These are phyloP conservation scores for Pterula multifida DNA, from an alignment of 1,284 basidiomycete genomes.

Conservation along the genomic window DNA sequence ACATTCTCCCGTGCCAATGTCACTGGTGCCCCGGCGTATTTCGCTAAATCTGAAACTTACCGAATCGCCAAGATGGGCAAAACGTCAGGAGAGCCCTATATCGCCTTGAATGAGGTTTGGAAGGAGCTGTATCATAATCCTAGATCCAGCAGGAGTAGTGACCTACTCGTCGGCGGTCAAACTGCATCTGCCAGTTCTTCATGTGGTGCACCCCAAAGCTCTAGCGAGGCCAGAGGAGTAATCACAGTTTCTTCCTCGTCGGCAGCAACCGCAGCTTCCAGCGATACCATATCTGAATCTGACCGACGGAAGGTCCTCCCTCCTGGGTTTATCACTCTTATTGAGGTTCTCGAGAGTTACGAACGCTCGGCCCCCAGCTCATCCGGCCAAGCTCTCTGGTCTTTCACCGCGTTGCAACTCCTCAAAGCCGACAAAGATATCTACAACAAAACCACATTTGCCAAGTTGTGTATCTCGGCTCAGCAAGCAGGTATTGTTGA, in stretches of 20 bases:
- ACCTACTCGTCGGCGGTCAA: too few relatives aligned
- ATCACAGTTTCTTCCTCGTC: too few relatives aligned
- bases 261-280: too few relatives aligned
- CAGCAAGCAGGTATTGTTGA: not conserved
- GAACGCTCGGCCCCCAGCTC: not conserved
- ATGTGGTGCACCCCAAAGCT: too few relatives aligned
- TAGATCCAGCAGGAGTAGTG: too few relatives aligned
- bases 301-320: too few relatives aligned
- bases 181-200: too few relatives aligned
- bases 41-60: not conserved
- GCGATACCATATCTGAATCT: too few relatives aligned
- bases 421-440: not conserved
- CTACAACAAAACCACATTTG: not conserved
- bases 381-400: not conserved
- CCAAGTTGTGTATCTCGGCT: not conserved
- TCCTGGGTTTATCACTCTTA: not conserved
- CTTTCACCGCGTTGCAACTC: not conserved
- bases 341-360: not conserved
- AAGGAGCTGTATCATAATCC: not conserved
- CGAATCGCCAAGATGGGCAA: not conserved
- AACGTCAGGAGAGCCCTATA: not conserved
- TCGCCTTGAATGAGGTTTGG: not conserved
- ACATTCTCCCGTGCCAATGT: too few relatives aligned
- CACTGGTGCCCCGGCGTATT: too few relatives aligned
- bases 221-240: too few relatives aligned